Base-by-base conservation (phyloP, 2,329 filamentous ascomycete species). In the Raffaelea albimanens region DNA sequence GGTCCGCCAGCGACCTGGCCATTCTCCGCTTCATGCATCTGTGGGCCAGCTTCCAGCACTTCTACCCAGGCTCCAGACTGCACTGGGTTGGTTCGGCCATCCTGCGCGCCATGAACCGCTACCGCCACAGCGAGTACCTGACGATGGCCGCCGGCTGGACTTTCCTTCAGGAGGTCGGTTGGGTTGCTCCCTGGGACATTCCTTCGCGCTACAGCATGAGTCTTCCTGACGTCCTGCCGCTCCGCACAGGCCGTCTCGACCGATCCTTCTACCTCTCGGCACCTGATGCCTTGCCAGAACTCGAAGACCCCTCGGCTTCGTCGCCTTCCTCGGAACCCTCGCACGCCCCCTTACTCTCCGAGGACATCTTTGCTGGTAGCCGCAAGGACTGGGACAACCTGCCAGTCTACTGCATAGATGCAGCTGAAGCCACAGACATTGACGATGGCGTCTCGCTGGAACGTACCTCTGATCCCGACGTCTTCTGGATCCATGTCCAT, bases 361-460 rank as follows among this genome's bases (percentile, higher is more conserved):
- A 59, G 7, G 77, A 81, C 51, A 57, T 67, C 19, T 68, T 76
- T 10, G 60, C 60, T 3, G 64, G 67, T 11, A 58, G 76, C 22
- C 78, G 86, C 42, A 73, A 71, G 50, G 73, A 80, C 45, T 85
- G 80, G 75, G 67, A 66, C 0, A 57, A 70, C n/a, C 58, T 78
- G 20, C 75, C 72, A 0, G 75, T 85, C 2, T 90, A 82, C 59
- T 88, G 84, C 54, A 85, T 94, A 50, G 87, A 94, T 58, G 72
- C 76, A 23, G 69, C 72, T 19, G 66, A 64, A 33, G 84, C 87
- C 0, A 68, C 74, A 23, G 80, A 91, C 55, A 84, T 93, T 49
- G 87, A 94, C 55, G 87, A 94, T 59, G 87, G 82, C 1, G 65
- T 94, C 9, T 91, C 86, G 1, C 58, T 93, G 8, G 82, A 88